A percentile compares a stretch with the other conserved stretches of the same genome.
phyloP scores from a whole-genome alignment of 2,329 filamentous ascomycete genomes.

The Tolypocladium inflatum region DNA sequence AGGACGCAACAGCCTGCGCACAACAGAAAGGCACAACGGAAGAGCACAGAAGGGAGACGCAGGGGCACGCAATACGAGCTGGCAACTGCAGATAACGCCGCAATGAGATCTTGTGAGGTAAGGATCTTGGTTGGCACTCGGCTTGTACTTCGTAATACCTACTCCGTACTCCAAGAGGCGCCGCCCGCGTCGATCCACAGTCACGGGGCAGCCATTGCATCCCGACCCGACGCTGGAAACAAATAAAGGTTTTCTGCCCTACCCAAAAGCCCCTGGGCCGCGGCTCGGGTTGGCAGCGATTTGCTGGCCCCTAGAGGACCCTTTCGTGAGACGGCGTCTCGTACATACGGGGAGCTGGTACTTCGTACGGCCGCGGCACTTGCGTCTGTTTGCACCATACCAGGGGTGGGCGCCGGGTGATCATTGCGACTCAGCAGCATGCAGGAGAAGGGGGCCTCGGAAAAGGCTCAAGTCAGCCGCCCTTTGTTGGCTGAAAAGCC shows the following conservation, averaged over 20 bases:
- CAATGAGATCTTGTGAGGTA: not conserved
- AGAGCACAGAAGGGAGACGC: not conserved
- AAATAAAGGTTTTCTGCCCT: not conserved
- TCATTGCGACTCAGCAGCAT: not conserved
- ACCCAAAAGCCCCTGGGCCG: not conserved
- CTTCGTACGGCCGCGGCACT: not conserved
- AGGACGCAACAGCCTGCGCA: not conserved
- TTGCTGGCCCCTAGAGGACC: not conserved
- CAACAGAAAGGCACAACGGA: not conserved
- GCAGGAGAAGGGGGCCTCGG: not conserved
- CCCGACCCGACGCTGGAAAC: not conserved
- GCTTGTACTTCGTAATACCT: not conserved
- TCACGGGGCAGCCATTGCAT: not conserved
- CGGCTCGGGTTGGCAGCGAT: not conserved
- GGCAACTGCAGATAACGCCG: not conserved
- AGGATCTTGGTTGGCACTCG: not conserved
- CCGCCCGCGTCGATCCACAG: not conserved
- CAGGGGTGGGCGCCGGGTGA: not conserved
- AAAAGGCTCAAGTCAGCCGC: not conserved
- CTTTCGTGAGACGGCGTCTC: no score
- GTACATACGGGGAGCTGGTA: no score
- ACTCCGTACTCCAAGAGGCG: not conserved
- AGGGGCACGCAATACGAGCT: not conserved
- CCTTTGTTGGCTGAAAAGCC: not conserved
- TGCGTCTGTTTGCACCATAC: not conserved